Conservation (phyloP, 1,139 yeast species). For the Candida sanyaensis region DNA sequence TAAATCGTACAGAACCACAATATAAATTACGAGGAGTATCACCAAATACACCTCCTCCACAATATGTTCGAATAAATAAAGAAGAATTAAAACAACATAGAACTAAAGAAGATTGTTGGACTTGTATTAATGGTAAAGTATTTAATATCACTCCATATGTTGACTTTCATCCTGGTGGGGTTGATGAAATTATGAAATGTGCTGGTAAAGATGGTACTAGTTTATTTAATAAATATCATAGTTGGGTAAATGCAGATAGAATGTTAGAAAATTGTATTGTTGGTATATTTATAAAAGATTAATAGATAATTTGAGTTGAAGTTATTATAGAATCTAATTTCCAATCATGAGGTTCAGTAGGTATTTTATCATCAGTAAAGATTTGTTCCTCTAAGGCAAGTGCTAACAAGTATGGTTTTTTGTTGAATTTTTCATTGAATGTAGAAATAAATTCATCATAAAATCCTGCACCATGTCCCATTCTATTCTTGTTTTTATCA, state of each 20-base stretch:
- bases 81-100: conserved; percentile 65
- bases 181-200: conserved; percentile 69
- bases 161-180: conserved; percentile 93
- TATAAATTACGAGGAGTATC: conserved; percentile 41
- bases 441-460: conserved; percentile 77
- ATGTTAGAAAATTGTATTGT: conserved; percentile 77
- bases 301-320: conserved; percentile 1
- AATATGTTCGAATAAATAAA: conserved; percentile 52
- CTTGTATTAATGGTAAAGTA: conserved; percentile 75
- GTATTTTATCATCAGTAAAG: conserved; percentile 47
- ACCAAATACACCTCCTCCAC: conserved; percentile 44
- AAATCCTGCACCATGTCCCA: conserved; percentile 94
- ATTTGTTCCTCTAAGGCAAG: conserved; percentile 73
- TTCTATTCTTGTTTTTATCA: conserved; percentile 50
- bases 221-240: conserved; percentile 78
- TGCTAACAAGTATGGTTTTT: conserved; percentile 55
- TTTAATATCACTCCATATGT: conserved; percentile 84
- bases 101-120: conserved; percentile 75
- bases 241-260: conserved; percentile 88
- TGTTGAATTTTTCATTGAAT: conserved; percentile 35
- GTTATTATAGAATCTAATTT: conserved; percentile 60
- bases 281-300: conserved; percentile 46
- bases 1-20: conserved; percentile 37
- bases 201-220: conserved; percentile 86
- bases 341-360: conserved; percentile 73